These are phyloP conservation scores for Dactylellina sp. DNA, from an alignment of 2,329 filamentous ascomycete genomes.

Conservation along the genomic window DNA sequence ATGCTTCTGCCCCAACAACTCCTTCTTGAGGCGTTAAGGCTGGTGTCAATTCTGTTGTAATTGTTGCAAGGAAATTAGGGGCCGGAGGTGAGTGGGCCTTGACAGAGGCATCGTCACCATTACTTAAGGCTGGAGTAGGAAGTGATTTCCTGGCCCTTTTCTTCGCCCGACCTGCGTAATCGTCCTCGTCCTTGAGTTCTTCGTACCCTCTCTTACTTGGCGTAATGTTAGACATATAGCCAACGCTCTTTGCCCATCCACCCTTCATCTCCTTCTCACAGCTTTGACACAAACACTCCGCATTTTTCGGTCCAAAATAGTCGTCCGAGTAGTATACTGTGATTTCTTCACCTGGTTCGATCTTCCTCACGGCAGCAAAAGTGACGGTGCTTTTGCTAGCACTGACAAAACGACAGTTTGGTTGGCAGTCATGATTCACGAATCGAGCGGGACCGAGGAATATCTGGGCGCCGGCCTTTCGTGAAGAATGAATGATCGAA, in stretches of 20 bases:
- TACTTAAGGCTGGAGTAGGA: slow-evolving; percentile 43
- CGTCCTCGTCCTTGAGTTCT: slow-evolving; percentile 54
- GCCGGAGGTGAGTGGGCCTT: slow-evolving; percentile 48
- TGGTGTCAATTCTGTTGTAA: slow-evolving; percentile 34
- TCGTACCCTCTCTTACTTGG: slow-evolving; percentile 44
- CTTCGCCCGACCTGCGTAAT: slow-evolving; percentile 51
- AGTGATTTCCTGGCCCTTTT: slow-evolving; percentile 53
- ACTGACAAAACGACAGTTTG: slow-evolving; percentile 88
- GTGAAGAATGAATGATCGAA: slow-evolving; percentile 92
- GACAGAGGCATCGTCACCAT: slow-evolving; percentile 40
- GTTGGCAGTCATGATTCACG: slow-evolving; percentile 95
- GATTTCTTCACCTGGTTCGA: slow-evolving; percentile 90
- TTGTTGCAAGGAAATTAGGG: slow-evolving; percentile 23
- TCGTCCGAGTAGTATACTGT: slow-evolving; percentile 95
- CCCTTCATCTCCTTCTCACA: slow-evolving; percentile 82
- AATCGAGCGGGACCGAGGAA: slow-evolving; percentile 96
- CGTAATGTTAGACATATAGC: slow-evolving; percentile 42
- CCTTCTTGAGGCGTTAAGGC: slow-evolving; percentile 29
- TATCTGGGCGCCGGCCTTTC: slow-evolving; percentile 88
- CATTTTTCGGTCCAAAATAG: slow-evolving; percentile 95
- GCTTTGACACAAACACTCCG: slow-evolving; percentile 89
- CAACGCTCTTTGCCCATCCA: slow-evolving; percentile 75
- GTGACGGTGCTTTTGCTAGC: slow-evolving; percentile 88
- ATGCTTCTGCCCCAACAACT: slow-evolving; percentile 12
- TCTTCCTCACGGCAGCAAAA: slow-evolving; percentile 84